Conservation (phyloP, 140 eudicot species). For the Oenanthe javanica region DNA sequence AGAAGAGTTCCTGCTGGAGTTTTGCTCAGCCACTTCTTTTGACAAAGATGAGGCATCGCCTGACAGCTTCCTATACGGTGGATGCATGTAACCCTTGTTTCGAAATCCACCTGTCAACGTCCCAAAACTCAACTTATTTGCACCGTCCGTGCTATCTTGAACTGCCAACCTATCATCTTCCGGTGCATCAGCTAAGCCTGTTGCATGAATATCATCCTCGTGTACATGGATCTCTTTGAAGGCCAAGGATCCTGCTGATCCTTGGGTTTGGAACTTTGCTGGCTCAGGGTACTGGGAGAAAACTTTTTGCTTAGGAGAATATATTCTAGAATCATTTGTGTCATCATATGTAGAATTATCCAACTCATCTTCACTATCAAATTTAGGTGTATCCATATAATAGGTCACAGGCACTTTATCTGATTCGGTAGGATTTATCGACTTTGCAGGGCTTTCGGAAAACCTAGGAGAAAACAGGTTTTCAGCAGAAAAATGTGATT, state of each 20-base stretch:
- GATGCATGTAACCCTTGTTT: constrained; percentile 40
- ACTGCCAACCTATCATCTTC: constrained; percentile 9
- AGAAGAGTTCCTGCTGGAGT: constrained; percentile 22
- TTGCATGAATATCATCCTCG: constrained; percentile 9
- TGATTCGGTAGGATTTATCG: constrained; percentile 21
- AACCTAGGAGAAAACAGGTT: constrained; percentile 11
- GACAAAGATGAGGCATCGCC: constrained; percentile 19
- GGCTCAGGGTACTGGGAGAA: constrained; percentile 4
- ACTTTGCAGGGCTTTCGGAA: constrained; percentile 19
- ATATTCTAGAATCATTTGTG: constrained; percentile 18
- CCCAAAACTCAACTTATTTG: constrained; percentile 37
- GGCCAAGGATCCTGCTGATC: neutral
- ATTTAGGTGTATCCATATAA: constrained; percentile 38
- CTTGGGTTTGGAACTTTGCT: neutral
- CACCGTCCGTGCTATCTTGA: constrained; percentile 22
- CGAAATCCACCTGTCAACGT: constrained; percentile 59
- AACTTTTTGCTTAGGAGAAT: neutral
- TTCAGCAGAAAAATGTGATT: constrained; percentile 4
- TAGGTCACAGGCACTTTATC: constrained; percentile 25
- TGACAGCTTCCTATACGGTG: constrained; percentile 31
- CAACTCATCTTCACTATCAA: constrained; percentile 40
- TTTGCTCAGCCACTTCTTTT: constrained; percentile 20
- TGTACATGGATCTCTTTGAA: constrained; percentile 4
- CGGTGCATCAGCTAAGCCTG: constrained; percentile 1
- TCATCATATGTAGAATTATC: constrained; percentile 12